A percentile compares a stretch with the other conserved stretches of the same genome.
Evolutionary conservation across 192 early-diverging fungal species (phyloP).

Genomic region (Irineochytrium annulatum): DNA sequence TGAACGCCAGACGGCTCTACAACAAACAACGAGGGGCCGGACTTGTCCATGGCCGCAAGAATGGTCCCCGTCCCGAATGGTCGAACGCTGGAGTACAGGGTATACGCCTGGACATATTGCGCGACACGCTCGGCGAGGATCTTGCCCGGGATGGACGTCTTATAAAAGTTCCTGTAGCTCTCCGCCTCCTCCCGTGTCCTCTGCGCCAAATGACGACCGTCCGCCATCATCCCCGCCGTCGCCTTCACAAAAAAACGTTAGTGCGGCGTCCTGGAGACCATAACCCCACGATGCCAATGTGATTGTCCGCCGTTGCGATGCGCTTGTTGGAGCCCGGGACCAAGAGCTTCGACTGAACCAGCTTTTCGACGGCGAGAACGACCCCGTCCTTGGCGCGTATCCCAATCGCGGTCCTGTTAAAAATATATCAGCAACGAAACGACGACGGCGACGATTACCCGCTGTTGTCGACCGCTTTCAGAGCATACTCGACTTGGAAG

Average conservation of each 20-base stretch:
- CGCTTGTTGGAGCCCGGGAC: constrained; percentile 90
- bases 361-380: constrained; percentile 94
- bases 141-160: constrained; percentile 77
- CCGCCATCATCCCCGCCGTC: constrained; percentile 88
- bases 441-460: constrained; percentile 52
- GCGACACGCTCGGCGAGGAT: constrained; percentile 89
- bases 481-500: constrained; percentile 98
- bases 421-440: background rate
- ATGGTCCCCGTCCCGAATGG: constrained; percentile 90
- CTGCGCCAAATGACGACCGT: constrained; percentile 84
- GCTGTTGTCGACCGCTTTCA: constrained; percentile 97
- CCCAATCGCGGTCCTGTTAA: constrained; percentile 81
- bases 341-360: constrained; percentile 90
- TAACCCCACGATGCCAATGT: constrained; percentile 81
- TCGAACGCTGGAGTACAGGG: constrained; percentile 90
- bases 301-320: constrained; percentile 84
- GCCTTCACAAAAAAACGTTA: constrained; percentile 59
- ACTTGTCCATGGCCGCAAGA: constrained; percentile 71
- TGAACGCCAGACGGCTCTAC: constrained; percentile 95
- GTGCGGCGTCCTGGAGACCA: constrained; percentile 1
- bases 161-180: constrained; percentile 82
- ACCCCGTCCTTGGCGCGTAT: constrained; percentile 92
- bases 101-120: constrained; percentile 93
- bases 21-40: constrained; percentile 87
- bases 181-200: constrained; percentile 88